Conservation (phyloP, 2,329 filamentous ascomycete genomes). For the Cladophialophora bantiana region DNA sequence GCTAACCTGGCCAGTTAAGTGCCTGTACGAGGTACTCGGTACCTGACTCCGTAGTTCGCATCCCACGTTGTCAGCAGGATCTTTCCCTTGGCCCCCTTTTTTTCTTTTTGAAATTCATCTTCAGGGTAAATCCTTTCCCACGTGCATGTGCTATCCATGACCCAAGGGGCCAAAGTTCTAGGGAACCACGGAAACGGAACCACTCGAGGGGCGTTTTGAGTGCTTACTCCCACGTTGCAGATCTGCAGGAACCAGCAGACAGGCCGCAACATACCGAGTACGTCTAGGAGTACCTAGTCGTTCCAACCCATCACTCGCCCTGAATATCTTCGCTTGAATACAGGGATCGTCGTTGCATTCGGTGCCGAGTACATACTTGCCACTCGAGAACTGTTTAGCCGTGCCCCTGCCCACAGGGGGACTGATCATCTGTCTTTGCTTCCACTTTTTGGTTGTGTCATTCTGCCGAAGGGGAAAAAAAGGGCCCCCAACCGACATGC, state of each 20-base stretch:
- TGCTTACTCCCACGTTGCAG: not conserved
- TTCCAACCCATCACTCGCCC: too few relatives aligned
- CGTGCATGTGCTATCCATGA: not conserved
- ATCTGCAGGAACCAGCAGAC: not conserved
- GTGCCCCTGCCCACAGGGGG: too few relatives aligned
- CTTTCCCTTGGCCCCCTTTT: not conserved
- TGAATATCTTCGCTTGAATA: too few relatives aligned
- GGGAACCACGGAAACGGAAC: not conserved
- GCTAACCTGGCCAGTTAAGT: not conserved
- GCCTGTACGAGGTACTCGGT: not conserved
- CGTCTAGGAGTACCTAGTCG: too few relatives aligned
- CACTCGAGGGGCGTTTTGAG: not conserved
- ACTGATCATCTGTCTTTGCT: too few relatives aligned
- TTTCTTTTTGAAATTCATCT: not conserved
- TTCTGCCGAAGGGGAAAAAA: too few relatives aligned
- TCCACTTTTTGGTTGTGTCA: too few relatives aligned
- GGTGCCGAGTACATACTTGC: too few relatives aligned
- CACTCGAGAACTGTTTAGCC: too few relatives aligned
- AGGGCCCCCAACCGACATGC: conserved; percentile 18
- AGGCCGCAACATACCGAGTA: not conserved
- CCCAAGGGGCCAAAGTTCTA: not conserved
- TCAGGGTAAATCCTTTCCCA: not conserved
- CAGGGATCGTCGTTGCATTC: too few relatives aligned
- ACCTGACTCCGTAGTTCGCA: not conserved
- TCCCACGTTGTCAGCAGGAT: conserved; percentile 4